These are phyloP conservation scores for Colletotrichum aenigma DNA, from an alignment of 2,329 filamentous ascomycete species.

Conservation along the genomic window DNA sequence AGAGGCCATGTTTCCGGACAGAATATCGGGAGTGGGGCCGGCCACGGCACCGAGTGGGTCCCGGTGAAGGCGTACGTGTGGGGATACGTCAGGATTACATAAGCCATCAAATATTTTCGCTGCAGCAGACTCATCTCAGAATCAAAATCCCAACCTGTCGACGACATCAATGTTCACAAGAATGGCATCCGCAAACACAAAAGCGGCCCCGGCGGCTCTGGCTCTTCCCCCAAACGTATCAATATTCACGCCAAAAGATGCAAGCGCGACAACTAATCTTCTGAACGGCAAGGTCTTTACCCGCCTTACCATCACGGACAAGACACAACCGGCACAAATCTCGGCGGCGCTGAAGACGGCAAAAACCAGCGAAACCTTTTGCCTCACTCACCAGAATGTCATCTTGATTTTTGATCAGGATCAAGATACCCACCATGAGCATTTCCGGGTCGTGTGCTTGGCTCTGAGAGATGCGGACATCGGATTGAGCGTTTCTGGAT, in stretches of 20 bases:
- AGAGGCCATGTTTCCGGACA: background rate
- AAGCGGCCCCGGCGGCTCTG: background rate
- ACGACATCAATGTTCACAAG: background rate
- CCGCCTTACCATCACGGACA: conserved; percentile 20
- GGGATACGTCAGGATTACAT: background rate
- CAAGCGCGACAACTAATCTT: conserved; percentile 9
- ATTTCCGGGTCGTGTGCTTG: conserved; percentile 25
- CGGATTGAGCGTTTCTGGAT: conserved; percentile 24
- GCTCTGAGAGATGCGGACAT: conserved; percentile 25
- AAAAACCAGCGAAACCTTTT: conserved; percentile 17
- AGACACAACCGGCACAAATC: conserved; percentile 17
- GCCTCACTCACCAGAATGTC: conserved; percentile 17
- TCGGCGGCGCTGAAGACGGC: background rate
- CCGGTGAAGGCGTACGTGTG: background rate
- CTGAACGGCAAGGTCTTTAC: conserved; percentile 22
- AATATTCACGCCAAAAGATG: conserved; percentile 21
- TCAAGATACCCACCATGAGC: conserved; percentile 24
- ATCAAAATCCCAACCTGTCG: background rate
- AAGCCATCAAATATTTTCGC: background rate
- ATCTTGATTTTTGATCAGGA: conserved; percentile 22
- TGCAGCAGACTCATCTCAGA: background rate
- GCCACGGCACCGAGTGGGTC: background rate
- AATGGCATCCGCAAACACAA: background rate
- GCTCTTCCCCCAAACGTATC: conserved; percentile 24
- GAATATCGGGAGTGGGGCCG: background rate